Percentiles rank a stretch among this genome's conserved stretches.
These are phyloP conservation scores for Nakazawaea wickerhamii DNA, from an alignment of 805 yeast genomes.

Conservation along the genomic window DNA sequence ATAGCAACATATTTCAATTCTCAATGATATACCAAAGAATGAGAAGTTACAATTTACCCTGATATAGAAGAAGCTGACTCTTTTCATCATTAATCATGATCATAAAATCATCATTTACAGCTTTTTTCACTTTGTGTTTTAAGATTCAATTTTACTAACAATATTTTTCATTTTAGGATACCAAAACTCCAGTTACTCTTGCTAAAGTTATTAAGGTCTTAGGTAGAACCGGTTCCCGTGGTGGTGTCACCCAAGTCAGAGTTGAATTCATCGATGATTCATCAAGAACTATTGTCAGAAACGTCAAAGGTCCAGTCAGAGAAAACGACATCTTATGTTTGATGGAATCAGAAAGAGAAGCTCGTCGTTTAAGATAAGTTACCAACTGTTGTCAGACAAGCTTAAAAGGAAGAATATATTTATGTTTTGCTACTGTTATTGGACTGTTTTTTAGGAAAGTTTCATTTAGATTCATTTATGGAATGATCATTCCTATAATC, in stretches of 20 bases:
- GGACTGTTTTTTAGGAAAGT: not conserved
- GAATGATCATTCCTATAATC: not conserved
- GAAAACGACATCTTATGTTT: conserved; percentile 97
- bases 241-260: conserved; percentile 99
- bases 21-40: no score
- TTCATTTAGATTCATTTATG: not conserved
- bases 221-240: conserved; percentile 99
- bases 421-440: conserved; percentile 1
- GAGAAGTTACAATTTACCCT: no score
- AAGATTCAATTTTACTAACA: conserved; percentile 4
- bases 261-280: conserved; percentile 95
- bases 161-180: conserved; percentile 32
- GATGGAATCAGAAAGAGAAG: conserved; percentile 99
- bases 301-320: conserved; percentile 96
- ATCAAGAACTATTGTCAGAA: conserved; percentile 93
- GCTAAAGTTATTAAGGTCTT: conserved; percentile 99
- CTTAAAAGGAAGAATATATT: not conserved
- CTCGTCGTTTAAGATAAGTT: conserved; percentile 82
- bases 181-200: conserved; percentile 93
- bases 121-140: no score
- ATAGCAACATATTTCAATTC: no score
- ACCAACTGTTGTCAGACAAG: not conserved
- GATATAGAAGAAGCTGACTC: no score
- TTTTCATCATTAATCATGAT: no score
- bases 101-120: not conserved